These are phyloP conservation scores for Durusdinium trenchii DNA, from an alignment of 73 alveolate species.

Conservation along the genomic window DNA sequence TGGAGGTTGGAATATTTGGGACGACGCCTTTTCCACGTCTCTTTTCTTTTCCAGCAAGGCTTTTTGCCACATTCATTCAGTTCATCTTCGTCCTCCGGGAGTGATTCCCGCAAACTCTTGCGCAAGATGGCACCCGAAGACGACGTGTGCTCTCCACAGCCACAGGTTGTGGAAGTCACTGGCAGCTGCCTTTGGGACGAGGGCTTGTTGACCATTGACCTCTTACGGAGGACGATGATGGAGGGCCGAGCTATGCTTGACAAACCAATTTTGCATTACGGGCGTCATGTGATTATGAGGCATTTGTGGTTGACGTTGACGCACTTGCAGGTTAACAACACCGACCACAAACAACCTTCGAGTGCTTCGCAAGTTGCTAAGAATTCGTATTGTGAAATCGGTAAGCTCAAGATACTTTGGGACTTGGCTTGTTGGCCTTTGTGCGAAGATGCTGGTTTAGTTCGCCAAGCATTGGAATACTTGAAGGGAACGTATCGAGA, in stretches of 20 bases:
- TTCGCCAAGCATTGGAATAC: slow-evolving; percentile 92
- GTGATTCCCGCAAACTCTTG: slow-evolving; percentile 10
- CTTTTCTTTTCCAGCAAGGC: slow-evolving; percentile 70
- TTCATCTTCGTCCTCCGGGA: background rate
- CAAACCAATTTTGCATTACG: slow-evolving; percentile 74
- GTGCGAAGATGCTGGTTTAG: slow-evolving; percentile 78
- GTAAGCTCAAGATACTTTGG: slow-evolving; percentile 75
- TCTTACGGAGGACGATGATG: slow-evolving; percentile 72
- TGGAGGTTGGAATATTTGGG: slow-evolving; percentile 77
- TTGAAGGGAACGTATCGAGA: slow-evolving; percentile 86
- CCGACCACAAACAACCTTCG: background rate
- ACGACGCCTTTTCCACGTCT: slow-evolving; percentile 69
- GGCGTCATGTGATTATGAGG: slow-evolving; percentile 92
- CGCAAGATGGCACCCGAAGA: slow-evolving; percentile 67
- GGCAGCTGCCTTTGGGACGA: slow-evolving; percentile 94
- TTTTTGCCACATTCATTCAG: slow-evolving; percentile 76
- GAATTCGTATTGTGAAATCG: slow-evolving; percentile 62
- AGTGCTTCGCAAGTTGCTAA: no score
- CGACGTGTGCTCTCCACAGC: slow-evolving; percentile 65
- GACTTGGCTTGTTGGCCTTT: slow-evolving; percentile 88
- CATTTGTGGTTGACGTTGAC: slow-evolving; percentile 53
- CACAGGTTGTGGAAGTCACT: slow-evolving; percentile 68
- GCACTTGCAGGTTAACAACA: background rate
- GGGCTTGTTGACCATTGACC: slow-evolving; percentile 45
- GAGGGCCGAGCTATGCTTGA: slow-evolving; percentile 62